Percentiles rank a stretch among this genome's conserved stretches.
phyloP scores from a whole-genome alignment of 83 land plant species.

The Diphasiastrum complanatum region DNA sequence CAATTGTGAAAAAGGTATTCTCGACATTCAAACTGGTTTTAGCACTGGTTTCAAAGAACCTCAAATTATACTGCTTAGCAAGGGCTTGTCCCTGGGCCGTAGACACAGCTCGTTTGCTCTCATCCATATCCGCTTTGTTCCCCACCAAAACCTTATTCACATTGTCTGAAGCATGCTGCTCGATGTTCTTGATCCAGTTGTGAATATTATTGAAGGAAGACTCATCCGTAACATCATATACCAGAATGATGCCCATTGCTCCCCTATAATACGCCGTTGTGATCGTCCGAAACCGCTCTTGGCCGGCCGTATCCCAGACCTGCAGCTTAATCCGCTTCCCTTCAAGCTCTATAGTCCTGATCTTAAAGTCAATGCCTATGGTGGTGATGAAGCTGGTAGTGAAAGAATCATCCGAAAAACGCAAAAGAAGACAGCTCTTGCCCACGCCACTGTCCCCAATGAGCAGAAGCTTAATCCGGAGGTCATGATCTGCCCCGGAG shows the following conservation, averaged over 20 bases:
- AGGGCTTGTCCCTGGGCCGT: too few relatives aligned
- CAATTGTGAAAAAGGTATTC: too few relatives aligned
- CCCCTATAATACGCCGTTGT: conserved; percentile 24
- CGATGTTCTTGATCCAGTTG: conserved; percentile 11
- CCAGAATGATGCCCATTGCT: conserved; percentile 23
- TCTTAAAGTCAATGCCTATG: conserved; percentile 18
- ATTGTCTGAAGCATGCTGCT: conserved; percentile 23
- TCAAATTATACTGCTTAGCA: too few relatives aligned
- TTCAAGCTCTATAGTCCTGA: conserved; percentile 15
- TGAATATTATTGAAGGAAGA: conserved; percentile 16
- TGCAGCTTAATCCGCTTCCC: conserved; percentile 13
- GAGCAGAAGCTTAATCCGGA: too few relatives aligned
- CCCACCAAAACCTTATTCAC: conserved; percentile 20
- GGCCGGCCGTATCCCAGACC: conserved; percentile 15
- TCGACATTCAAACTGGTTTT: too few relatives aligned
- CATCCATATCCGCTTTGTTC: conserved; percentile 25
- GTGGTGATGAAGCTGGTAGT: conserved; percentile 5
- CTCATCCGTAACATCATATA: conserved; percentile 25
- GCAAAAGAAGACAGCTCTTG: conserved; percentile 10
- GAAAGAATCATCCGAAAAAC: conserved; percentile 10
- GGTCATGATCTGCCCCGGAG: too few relatives aligned
- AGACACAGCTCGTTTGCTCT: conserved; percentile 17
- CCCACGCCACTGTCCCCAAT: too few relatives aligned
- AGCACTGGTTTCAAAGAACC: too few relatives aligned
- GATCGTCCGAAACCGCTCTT: conserved; percentile 20